Percentiles rank a stretch among this genome's conserved stretches.
phyloP scores from a whole-genome alignment of 2,329 filamentous ascomycete species.

The Podosphaera fusca region DNA sequence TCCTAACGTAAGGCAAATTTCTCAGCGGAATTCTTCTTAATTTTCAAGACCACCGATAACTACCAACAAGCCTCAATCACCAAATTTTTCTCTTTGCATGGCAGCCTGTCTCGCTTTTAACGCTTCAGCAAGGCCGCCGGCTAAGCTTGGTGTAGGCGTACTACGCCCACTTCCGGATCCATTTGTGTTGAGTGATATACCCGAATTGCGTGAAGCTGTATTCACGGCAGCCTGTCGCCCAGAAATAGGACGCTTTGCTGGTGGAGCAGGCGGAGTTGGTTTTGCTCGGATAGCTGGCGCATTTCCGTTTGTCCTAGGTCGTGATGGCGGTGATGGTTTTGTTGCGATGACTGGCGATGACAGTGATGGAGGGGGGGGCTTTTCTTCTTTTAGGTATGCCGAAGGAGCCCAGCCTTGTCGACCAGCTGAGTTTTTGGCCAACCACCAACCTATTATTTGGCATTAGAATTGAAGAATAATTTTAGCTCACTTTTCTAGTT shows the following conservation, averaged over 20 bases:
- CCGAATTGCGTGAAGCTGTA: slow-evolving; percentile 47
- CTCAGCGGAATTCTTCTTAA: no score
- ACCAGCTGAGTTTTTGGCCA: slow-evolving; percentile 48
- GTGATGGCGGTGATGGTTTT: slow-evolving; percentile 39
- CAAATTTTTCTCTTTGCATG: slow-evolving; percentile 30
- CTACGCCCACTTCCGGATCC: slow-evolving; percentile 36
- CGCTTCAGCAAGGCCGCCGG: slow-evolving; percentile 57
- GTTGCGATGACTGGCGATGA: slow-evolving; percentile 15
- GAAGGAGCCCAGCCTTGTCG: slow-evolving; percentile 89
- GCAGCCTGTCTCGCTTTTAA: slow-evolving; percentile 50
- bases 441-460: slow-evolving; percentile 60
- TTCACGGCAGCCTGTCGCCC: slow-evolving; percentile 46
- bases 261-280: slow-evolving; percentile 20
- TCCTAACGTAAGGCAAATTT: no score
- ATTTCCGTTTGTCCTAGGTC: slow-evolving; percentile 16
- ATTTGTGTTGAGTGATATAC: slow-evolving; percentile 33
- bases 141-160: slow-evolving; percentile 49
- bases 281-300: slow-evolving; percentile 18
- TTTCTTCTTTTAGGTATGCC: slow-evolving; percentile 76
- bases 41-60: no score
- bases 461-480: slow-evolving; percentile 16
- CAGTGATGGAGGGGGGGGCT: slow-evolving; percentile 34
- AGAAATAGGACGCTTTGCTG: slow-evolving; percentile 54
- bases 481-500: not conserved
- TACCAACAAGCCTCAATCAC: slow-evolving; percentile 16